Base-by-base conservation (phyloP, 192 early-diverging fungal genomes). In the Entomortierella chlamydospora region DNA sequence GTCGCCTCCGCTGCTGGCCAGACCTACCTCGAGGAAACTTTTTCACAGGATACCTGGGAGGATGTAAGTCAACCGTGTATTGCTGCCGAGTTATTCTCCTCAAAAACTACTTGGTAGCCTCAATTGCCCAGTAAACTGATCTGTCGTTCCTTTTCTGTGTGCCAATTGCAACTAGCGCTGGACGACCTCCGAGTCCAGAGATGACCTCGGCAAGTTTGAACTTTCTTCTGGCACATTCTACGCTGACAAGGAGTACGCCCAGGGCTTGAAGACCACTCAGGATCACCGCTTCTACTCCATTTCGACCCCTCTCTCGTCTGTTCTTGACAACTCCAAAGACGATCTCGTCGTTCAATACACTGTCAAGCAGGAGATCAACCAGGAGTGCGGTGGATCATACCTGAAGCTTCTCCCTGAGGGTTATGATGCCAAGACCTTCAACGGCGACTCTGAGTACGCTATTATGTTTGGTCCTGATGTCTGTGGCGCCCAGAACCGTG, bases 381-480 rank as follows among this genome's bases (percentile, higher is more conserved):
- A 95, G 71, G 95, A 96, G 74, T 98, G 96, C 79, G 95, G 95
- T 49, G 96, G 96, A 70, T 95, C 96, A 20, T 98, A 98, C 86
- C 57, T 95, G 64, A 97, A 97, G 90, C 85, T 98, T 64, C 82
- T 96, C 60, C 93, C 95, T 41, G 85, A 89, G n/a, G 85, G 85
- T n/a, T 87, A 94, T 47, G 93, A 98, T 64, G 86, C 92, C 33
- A 81, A 82, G 41, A 87, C 84, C 64, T 96, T 97, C 76, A 87
- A 93, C 64, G 95, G 96, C 72, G 94, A 97, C 52, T 91, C 93
- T 25, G 86, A 87, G 61, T 93, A 92, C 81, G 90, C 90, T 72
- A 88, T 94, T 60, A 94, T 92, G 91, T 93, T 94, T 78, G 92
- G 92, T 41, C 98, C 98, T 39, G 98, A 99, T 83, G 92, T 94